Evolutionary conservation across 2,329 filamentous ascomycete genomes (phyloP), one percentile per base, ranked within the genome.

Genomic region (Pseudocercospora cruenta): DNA sequence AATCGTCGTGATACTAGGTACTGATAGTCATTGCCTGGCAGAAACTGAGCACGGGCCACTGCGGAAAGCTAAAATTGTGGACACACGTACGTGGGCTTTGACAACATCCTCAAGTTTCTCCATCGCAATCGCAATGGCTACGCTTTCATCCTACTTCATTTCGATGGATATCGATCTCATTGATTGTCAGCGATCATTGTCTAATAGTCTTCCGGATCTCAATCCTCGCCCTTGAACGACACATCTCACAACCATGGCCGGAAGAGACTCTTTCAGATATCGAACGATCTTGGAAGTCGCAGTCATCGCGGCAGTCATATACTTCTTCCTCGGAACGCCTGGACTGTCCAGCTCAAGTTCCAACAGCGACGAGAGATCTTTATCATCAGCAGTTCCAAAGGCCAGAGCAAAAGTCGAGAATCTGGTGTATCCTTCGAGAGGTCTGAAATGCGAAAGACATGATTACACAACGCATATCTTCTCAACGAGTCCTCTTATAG

Each of bases 401-500:
- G 65, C 72, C 1, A 59, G 67, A 43, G 73, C 73, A 39, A 73
- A 72, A 57, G 74, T 76, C 28, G 79, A 79, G 73, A 80, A 33
- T 70, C 72, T 84, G 33, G 78, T 82, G 4, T 75, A 81, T 55
- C 81, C 82, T 2, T 76, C 78, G 16, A 65, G 67, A 22, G 72
- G 75, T n/a, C 64, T 84, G 28, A 59, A 68, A 43, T 84, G 82
- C 70, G 65, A 69, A 6, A 68, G 72, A 39, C 79, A 82, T 72
- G 66, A 67, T 3, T 81, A 80, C 63, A 72, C 73, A 39, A 73
- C 84, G 1, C 83, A 86, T 70, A 77, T 89, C 4, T 79, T 88
- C 60, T 83, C 81, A 19, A 77, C 82, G 16, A 81, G 83, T 53
- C 87, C 87, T 2, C 74, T 89, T 67, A 79, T 89, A 6, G 79